Base-by-base conservation (phyloP, 2,329 filamentous ascomycete genomes). In the Aspergillus sp. region DNA sequence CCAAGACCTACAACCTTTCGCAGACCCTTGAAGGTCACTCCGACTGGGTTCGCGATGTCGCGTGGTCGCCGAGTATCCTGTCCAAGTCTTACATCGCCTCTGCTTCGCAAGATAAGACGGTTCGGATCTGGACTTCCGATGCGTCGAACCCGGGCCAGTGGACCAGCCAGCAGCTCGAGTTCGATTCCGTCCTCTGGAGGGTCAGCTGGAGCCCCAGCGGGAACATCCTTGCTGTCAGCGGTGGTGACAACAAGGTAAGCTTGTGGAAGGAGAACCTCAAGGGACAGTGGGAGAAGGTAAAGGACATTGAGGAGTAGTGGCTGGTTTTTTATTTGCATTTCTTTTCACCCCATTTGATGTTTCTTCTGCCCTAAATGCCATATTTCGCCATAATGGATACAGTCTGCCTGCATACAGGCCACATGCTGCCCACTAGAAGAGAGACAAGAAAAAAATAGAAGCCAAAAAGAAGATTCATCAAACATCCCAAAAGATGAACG, bases 181-280 rank as follows among this genome's bases (percentile, higher is more conserved):
- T 99, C 64, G 93, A 97, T 56, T 86, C 88, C 4, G 87, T 92
- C 44, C 83, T 96, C 54, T 99, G 94, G 94, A 86, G 94, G 51
- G 94, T 97, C 43, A 97, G 91, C 80, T 99, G 94, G 94, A 96
- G 91, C 64, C 79, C 97, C 69, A 96, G 91, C 72, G 94, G 94
- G 48, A 99, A 99, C 71, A 92, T 97, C 17, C 80, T 99, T 64
- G 94, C 94, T 9, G 91, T 97, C 57, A 94, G 89, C 69, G 91
- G 91, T 36, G 90, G 88, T 21, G 93, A 99, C 76, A 99, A 99
- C 80, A 92, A 95, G 77, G 92, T 99, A 51, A 95, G 88, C 49
- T 75, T 99, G 72, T 99, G 93, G 93, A 99, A 97, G 82, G 94
- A 99, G 82, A 96, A 96, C 71, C 78, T 99, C 64, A 89, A 88